Base-by-base conservation (phyloP, 2,329 filamentous ascomycete genomes). In the Phaeosphaeriaceae sp. region DNA sequence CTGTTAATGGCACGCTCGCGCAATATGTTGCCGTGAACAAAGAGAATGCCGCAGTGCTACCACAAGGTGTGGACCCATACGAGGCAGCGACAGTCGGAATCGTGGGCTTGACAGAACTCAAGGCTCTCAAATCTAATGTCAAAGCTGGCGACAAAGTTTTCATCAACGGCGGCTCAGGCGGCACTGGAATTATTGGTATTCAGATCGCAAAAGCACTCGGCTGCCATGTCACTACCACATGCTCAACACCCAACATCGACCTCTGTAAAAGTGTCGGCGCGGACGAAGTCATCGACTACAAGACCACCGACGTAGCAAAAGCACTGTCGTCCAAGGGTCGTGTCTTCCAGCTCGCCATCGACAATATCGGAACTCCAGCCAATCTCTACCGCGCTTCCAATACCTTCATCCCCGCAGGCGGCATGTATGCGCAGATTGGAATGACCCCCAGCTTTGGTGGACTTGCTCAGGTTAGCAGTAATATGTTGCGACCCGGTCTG, bases 101-200 rank as follows among this genome's bases (percentile, higher is more conserved):
- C 15, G 76, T 73, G 20, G 80, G 75, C 1, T 54, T 80, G 24
- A 80, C 78, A 1, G 79, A 78, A 19, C 78, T 73, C 49, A 77
- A 80, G 61, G 69, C 68, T 21, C 62, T 81, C 22, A 63, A 65
- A 6, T 74, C 75, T 0, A 68, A 77, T 41, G 73, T 76, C n/a
- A 78, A 77, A 56, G 56, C 63, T 6, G 79, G 78, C 7, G 81
- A 85, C 51, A 83, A 81, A 64, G 80, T 90, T 7, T 86, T 90
- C 66, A 83, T 90, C 71, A 89, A 90, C 62, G 88, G 87, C 13
- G 87, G 87, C 0, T 86, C 82, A 6, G 88, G 88, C 10, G 88
- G 88, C 0, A 83, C 81, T 0, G 88, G 88, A 0, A 81, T 82
- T 0, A 88, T 83, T 56, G 84, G 81, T 0, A 85, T 90, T 53